Base-by-base conservation (phyloP, 768 basidiomycete genomes). In the Multifurca ochricompacta region DNA sequence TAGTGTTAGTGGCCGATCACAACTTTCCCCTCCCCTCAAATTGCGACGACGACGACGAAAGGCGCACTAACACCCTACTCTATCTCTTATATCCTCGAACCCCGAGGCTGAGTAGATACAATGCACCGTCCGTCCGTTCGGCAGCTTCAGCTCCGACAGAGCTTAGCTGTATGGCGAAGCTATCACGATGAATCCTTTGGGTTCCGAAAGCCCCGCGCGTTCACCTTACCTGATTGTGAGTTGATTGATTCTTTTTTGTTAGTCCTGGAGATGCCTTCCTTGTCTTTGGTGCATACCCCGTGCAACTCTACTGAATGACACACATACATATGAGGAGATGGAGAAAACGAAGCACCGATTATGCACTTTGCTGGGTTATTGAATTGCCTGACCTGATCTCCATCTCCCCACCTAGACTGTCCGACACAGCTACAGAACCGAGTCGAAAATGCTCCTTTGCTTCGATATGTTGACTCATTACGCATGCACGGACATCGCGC, bases 401-500 rank as follows among this genome's bases (percentile, higher is more conserved):
- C 13, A 16, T 13, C 21, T 28, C 35, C 32, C 21, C 6, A 14
- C 11, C 36, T 34, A 46, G 47, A 55, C 21, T 44, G 55, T 4
- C 8, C 48, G 8, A 31, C 72, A 0, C 87, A 90, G 61, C 73
- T 91, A 13, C 65, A 73, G 48, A 88, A 88, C 67, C 78, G 92
- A 8, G 74, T 74, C 13, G 65, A 66, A 3, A 92, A 94, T 61
- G 90, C 91, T 0, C 73, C 88, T 3, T 72, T 96, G 16, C 71
- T 94, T 40, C 85, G 93, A 31, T 94, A 92, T 65, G 88, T 92
- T 10, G 93, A 95, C 66, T 85, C 87, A 2, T 77, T 95, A 62
- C 79, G 91, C n/a, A 83, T 76, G 0, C 87, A 91, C 59, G 87
- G 86, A 0, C 91, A 92, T 63, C 80, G 89, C 28, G 89, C 90